A percentile compares a stretch with the other conserved stretches of the same genome.
Evolutionary conservation across 768 basidiomycete genomes (phyloP).

Genomic region (Pulveroboletus ravenelii): DNA sequence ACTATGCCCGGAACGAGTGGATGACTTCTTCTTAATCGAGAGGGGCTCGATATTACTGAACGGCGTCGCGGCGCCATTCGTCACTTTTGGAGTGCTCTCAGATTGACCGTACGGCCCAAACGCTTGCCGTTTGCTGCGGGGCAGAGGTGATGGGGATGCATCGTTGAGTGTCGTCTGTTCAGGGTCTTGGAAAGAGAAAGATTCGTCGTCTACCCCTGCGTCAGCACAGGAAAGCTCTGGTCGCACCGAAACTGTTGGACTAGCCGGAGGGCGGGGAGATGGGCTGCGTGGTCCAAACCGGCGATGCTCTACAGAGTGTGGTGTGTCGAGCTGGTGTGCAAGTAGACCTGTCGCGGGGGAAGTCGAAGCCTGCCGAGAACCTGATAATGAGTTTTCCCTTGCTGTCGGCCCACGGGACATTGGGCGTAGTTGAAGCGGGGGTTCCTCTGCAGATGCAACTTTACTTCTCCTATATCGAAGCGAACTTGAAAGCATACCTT

Average conservation of each 20-base stretch:
- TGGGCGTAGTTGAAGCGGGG: slow-evolving; percentile 50
- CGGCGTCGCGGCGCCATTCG: slow-evolving; percentile 32
- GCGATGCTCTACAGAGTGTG: slow-evolving; percentile 51
- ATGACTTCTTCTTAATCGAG: slow-evolving; percentile 81
- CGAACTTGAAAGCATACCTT: slow-evolving; percentile 45
- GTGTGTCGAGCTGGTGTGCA: slow-evolving; percentile 40
- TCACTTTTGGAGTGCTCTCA: slow-evolving; percentile 50
- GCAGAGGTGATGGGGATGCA: slow-evolving; percentile 46
- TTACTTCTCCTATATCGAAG: slow-evolving; percentile 3
- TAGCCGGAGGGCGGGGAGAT: slow-evolving; percentile 59
- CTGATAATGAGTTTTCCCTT: slow-evolving; percentile 40
- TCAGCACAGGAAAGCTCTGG: slow-evolving; percentile 38
- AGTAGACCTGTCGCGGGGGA: slow-evolving; percentile 32
- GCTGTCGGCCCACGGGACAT: slow-evolving; percentile 47
- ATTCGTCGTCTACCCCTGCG: slow-evolving; percentile 43
- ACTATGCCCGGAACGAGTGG: slow-evolving; percentile 45
- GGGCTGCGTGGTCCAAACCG: slow-evolving; percentile 73
- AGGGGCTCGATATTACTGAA: slow-evolving; percentile 61
- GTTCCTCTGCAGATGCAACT: slow-evolving; percentile 45
- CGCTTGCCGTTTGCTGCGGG: slow-evolving; percentile 68
- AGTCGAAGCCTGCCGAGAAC: slow-evolving; percentile 43
- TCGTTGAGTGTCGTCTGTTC: slow-evolving; percentile 27
- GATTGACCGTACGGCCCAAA: slow-evolving; percentile 51
- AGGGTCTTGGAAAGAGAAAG: slow-evolving; percentile 24
- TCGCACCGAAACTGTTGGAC: slow-evolving; percentile 25